Percentiles rank a stretch among this genome's conserved stretches.
Conservation (phyloP, 371 early-diverging fungal genomes). For the Phascolomyces articulosus region DNA sequence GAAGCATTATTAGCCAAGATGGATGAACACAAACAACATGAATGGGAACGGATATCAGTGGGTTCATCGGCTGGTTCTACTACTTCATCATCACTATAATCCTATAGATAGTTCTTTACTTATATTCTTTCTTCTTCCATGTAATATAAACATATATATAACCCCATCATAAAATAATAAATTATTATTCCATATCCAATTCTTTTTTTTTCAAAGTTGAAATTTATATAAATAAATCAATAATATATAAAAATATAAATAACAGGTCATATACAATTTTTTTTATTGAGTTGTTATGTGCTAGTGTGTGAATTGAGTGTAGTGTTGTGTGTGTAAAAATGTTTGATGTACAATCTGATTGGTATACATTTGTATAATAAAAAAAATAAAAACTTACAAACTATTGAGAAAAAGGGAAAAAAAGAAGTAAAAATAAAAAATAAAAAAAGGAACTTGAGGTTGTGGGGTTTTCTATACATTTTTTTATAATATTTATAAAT, state of each 20-base stretch:
- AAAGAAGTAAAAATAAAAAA: no score
- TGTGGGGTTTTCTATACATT: background rate
- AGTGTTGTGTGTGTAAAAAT: no score
- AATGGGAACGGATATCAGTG: slow-evolving; percentile 39
- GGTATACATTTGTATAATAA: background rate
- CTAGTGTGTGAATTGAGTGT: no score
- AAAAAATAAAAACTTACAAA: background rate
- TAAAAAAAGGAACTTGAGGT: background rate
- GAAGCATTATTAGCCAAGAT: slow-evolving; percentile 31
- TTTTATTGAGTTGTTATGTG: background rate
- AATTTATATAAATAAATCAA: background rate
- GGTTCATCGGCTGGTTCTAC: background rate
- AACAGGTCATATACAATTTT: background rate
- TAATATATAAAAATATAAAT: background rate
- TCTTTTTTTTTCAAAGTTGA: background rate
- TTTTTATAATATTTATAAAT: background rate
- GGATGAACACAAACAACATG: slow-evolving; percentile 46
- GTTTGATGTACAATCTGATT: background rate
- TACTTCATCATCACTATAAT: background rate
- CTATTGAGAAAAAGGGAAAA: no score
- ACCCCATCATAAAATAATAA: no score
- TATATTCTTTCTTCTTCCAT: no score
- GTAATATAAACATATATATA: no score
- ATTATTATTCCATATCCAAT: background rate
- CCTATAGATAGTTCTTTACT: no score